A percentile compares a stretch with the other conserved stretches of the same genome.
Conservation (phyloP, 148 eudicot genomes). For the Cornus suecica region DNA sequence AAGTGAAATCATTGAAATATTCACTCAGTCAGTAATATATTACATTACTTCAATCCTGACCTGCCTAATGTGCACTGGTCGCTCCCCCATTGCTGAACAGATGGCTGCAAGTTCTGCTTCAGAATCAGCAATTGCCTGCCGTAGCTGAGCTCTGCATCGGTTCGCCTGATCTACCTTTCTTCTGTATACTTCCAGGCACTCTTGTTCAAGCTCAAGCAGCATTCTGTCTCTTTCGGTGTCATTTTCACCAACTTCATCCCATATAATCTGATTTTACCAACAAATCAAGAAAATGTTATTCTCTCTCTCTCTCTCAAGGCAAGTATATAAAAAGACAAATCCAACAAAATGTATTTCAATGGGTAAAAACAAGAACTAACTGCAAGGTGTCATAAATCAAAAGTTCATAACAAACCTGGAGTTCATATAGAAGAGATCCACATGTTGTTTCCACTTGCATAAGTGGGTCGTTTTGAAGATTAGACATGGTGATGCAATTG, state of each 20-base stretch:
- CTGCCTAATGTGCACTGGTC: conserved; percentile 50
- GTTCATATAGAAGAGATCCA: conserved; percentile 56
- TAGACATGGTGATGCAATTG: conserved; percentile 29
- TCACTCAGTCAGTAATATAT: not conserved
- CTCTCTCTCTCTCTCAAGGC: not conserved
- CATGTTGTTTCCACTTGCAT: conserved; percentile 53
- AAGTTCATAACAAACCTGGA: conserved; percentile 37
- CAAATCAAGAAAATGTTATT: not conserved
- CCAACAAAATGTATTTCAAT: not conserved
- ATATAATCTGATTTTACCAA: conserved; percentile 40
- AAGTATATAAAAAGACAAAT: not conserved
- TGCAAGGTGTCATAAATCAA: not conserved
- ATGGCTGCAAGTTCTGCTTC: conserved; percentile 64
- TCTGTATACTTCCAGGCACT: conserved; percentile 60
- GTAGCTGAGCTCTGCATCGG: conserved; percentile 52
- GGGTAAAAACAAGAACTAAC: not conserved
- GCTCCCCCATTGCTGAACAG: conserved; percentile 56
- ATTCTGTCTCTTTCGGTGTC: conserved; percentile 50
- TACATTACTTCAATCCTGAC: conserved; percentile 19
- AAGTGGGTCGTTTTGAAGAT: conserved; percentile 32
- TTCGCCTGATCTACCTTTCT: conserved; percentile 65
- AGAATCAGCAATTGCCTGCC: conserved; percentile 63
- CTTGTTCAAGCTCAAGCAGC: conserved; percentile 58
- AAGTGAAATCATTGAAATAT: not conserved
- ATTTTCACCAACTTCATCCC: conserved; percentile 67